phyloP scores from a whole-genome alignment of 139 green algal genomes.

The Closterium sp. region DNA sequence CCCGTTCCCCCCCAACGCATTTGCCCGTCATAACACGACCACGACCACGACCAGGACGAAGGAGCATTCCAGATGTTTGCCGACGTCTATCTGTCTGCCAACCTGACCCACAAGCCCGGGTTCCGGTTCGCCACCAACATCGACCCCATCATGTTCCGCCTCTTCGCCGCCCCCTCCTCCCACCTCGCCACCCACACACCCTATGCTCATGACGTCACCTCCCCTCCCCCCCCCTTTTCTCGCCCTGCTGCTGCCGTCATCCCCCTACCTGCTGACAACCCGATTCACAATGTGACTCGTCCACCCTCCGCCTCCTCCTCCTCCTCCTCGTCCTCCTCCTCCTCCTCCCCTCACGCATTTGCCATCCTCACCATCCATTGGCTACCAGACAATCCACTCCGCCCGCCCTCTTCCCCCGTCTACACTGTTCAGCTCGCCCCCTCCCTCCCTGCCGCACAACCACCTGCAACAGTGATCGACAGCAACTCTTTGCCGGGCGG shows the following conservation, averaged over 20 bases:
- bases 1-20: too few species aligned
- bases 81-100: not conserved
- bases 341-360: not conserved
- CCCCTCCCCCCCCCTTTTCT: not conserved
- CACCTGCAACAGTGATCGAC: not conserved
- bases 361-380: not conserved
- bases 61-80: not conserved
- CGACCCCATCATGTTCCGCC: constrained; percentile 8
- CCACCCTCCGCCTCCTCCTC: too few species aligned
- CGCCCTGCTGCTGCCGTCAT: not conserved
- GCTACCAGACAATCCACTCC: not conserved
- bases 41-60: not conserved
- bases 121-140: not conserved
- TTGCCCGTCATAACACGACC: too few species aligned
- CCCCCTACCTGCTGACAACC: not conserved
- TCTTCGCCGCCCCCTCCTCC: not conserved
- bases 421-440: not conserved
- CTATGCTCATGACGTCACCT: not conserved
- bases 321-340: not conserved
- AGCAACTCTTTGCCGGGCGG: not conserved
- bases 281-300: not conserved
- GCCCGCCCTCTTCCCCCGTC: not conserved
- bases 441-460: not conserved
- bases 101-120: not conserved
- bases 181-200: not conserved